Evolutionary conservation across 1,139 yeast species (phyloP).

Genomic region (Taphrina flavorubra): DNA sequence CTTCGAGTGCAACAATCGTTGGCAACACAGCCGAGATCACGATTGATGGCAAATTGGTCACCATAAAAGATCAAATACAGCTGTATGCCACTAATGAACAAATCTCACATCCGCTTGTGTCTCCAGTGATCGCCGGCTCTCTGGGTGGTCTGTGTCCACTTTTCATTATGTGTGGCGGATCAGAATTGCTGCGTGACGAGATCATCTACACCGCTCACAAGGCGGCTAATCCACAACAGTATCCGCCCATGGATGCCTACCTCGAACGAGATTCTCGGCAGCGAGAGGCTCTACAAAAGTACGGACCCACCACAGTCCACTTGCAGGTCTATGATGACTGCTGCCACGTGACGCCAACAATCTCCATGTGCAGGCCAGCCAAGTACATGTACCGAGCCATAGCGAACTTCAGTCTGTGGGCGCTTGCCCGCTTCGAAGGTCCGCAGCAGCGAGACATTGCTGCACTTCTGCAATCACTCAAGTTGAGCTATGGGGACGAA

Average conservation of each 20-base stretch:
- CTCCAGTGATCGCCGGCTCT: constrained; percentile 40
- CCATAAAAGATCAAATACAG: constrained; percentile 40
- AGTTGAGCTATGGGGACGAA: constrained; percentile 3
- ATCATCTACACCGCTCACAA: constrained; percentile 40
- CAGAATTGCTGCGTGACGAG: constrained; percentile 43
- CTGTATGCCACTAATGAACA: constrained; percentile 41
- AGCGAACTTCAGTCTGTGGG: constrained; percentile 42
- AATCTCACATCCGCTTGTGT: constrained; percentile 40
- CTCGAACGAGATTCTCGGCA: constrained; percentile 33
- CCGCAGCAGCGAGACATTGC: constrained; percentile 31
- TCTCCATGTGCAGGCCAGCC: constrained; percentile 40
- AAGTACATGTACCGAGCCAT: constrained; percentile 39
- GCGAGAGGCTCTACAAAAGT: constrained; percentile 19
- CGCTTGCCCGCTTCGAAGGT: constrained; percentile 33
- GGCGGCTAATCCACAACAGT: constrained; percentile 30
- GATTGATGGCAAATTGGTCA: constrained; percentile 29
- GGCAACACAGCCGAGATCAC: constrained; percentile 33
- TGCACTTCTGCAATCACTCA: not conserved
- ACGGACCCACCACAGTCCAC: constrained; percentile 37
- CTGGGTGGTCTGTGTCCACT: constrained; percentile 42
- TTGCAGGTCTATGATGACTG: constrained; percentile 41
- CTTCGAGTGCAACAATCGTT: constrained; percentile 10
- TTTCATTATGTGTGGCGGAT: constrained; percentile 38
- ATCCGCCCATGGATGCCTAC: constrained; percentile 34
- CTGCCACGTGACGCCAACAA: constrained; percentile 43